phyloP scores from a whole-genome alignment of 345 rosid species.

The Arabidopsis arenosa region DNA sequence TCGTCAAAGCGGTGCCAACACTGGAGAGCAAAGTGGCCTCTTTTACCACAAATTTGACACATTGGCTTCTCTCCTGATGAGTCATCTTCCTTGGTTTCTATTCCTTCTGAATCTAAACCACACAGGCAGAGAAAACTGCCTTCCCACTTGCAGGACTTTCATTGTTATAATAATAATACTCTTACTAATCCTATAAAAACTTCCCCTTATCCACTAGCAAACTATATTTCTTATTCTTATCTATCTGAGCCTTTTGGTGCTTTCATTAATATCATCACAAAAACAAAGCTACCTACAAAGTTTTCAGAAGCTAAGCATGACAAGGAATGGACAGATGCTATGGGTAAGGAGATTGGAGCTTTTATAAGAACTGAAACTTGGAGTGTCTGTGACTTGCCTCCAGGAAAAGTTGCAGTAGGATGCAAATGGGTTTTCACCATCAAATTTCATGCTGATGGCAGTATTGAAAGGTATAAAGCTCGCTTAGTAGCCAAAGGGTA shows the following conservation, averaged over 20 bases:
- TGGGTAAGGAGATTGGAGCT: neutral
- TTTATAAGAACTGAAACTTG: neutral
- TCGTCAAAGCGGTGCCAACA: too few species aligned
- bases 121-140: neutral
- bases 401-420: neutral
- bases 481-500: neutral
- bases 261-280: neutral
- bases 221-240: neutral
- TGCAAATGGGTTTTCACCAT: neutral
- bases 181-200: too few species aligned
- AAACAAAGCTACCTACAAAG: too few species aligned
- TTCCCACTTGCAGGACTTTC: neutral
- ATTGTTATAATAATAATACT: neutral
- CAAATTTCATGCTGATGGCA: neutral
- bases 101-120: neutral
- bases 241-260: neutral
- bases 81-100: neutral
- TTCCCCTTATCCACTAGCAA: too few species aligned
- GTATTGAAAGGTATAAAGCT: neutral
- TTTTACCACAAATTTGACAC: too few species aligned
- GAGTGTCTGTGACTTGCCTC: neutral
- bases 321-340: neutral
- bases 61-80: too few species aligned
- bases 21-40: too few species aligned
- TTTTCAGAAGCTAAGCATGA: neutral